phyloP scores from a whole-genome alignment of 2,329 filamentous ascomycete species.

The Aspergillus sp. region DNA sequence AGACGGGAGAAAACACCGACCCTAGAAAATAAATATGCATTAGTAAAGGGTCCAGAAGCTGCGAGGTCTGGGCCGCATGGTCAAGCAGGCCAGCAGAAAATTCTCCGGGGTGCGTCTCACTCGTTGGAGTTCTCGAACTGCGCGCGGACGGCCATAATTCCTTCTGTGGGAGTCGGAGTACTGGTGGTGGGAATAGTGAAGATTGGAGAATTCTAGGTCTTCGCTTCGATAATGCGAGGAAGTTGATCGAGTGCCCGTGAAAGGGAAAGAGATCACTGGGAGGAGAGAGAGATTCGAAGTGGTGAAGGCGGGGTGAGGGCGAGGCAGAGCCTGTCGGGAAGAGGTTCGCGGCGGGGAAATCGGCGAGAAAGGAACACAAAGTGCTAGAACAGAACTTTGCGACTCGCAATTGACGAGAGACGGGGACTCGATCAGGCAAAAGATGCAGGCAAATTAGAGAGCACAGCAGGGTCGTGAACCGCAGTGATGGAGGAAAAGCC shows the following conservation, averaged over 20 bases:
- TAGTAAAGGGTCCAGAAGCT: not conserved
- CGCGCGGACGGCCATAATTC: constrained; percentile 50
- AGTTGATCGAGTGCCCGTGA: not conserved
- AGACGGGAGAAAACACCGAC: constrained; percentile 96
- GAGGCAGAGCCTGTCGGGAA: not conserved
- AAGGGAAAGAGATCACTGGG: not conserved
- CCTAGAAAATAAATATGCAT: constrained; percentile 51
- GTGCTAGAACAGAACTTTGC: not conserved
- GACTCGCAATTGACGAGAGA: not conserved
- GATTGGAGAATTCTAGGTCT: not conserved
- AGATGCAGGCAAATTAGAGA: not conserved
- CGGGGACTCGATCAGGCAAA: not conserved
- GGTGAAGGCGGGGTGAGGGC: constrained; percentile 6
- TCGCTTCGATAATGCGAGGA: not conserved
- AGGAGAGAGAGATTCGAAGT: not conserved
- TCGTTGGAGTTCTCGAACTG: constrained; percentile 55
- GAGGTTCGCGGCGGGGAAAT: not conserved
- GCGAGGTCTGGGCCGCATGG: not conserved
- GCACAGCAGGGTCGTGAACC: not conserved
- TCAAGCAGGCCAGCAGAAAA: not conserved
- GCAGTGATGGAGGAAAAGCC: constrained; percentile 10
- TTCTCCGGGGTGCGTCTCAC: constrained; percentile 29
- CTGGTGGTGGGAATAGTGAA: not conserved
- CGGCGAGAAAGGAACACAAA: not conserved
- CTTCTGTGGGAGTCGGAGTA: not conserved